phyloP scores from a whole-genome alignment of 2,329 filamentous ascomycete species.

The Aciculosporium take region DNA sequence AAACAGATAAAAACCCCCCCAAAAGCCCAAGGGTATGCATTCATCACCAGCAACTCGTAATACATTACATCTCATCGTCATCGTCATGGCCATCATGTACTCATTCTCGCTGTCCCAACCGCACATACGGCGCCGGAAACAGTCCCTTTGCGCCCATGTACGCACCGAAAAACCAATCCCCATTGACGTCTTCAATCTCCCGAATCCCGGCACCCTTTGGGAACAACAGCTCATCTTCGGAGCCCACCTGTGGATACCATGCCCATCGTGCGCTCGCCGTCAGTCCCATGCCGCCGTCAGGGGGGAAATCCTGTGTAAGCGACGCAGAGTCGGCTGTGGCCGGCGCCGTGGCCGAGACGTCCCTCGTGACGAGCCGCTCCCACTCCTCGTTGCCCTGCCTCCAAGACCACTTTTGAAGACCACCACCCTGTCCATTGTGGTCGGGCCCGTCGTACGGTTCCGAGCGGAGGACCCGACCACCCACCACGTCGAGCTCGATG shows the following conservation, averaged over 20 bases:
- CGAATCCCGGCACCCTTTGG: conserved; percentile 69
- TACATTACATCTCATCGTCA: not conserved
- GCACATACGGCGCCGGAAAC: conserved; percentile 68
- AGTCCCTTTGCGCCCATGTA: conserved; percentile 71
- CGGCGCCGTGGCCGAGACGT: conserved; percentile 33
- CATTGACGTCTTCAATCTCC: conserved; percentile 78
- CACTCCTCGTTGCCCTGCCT: conserved; percentile 23
- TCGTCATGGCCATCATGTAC: not conserved
- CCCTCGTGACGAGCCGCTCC: conserved; percentile 34
- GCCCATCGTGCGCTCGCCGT: conserved; percentile 55
- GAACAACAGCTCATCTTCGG: conserved; percentile 67
- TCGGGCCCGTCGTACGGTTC: conserved; percentile 31
- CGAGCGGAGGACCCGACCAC: conserved; percentile 55
- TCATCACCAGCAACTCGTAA: not conserved
- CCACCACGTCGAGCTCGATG: conserved; percentile 60
- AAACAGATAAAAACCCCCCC: no score
- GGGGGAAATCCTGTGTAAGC: conserved; percentile 41
- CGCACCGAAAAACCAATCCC: conserved; percentile 77
- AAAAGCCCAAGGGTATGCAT: conserved; percentile 35
- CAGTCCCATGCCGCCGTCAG: conserved; percentile 59
- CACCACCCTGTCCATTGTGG: conserved; percentile 16
- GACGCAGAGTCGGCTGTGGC: conserved; percentile 14
- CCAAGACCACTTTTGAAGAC: conserved; percentile 40
- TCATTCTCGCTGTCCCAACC: not conserved
- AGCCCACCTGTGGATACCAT: conserved; percentile 55